Percentiles rank a stretch among this genome's conserved stretches.
phyloP scores from a whole-genome alignment of 306 rosid species.

The Hylodesmum podocarpum region DNA sequence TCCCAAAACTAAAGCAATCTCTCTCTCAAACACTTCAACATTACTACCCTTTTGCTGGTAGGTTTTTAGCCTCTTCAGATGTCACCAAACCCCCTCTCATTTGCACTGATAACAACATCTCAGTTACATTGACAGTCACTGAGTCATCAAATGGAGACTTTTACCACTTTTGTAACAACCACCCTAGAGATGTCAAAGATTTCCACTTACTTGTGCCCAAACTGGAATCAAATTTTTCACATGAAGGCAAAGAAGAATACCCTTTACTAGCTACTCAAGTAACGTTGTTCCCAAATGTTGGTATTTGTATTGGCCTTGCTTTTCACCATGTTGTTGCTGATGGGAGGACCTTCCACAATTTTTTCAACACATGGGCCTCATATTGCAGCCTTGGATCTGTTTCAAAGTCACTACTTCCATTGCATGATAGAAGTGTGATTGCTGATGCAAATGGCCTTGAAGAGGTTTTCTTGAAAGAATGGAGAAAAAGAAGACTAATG shows the following conservation, averaged over 20 bases:
- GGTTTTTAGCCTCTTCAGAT: neutral
- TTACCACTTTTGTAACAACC: slow-evolving; percentile 7
- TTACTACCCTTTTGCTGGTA: slow-evolving; percentile 50
- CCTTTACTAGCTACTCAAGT: slow-evolving; percentile 48
- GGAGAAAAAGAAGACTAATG: slow-evolving; percentile 26
- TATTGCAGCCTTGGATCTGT: slow-evolving; percentile 10
- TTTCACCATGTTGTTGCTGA: slow-evolving; percentile 42
- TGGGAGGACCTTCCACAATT: slow-evolving; percentile 52
- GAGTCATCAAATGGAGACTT: slow-evolving; percentile 46
- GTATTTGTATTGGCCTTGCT: slow-evolving; percentile 49
- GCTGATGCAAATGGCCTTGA: slow-evolving; percentile 33
- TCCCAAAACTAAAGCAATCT: slow-evolving; percentile 52
- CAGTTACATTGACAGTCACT: slow-evolving; percentile 25
- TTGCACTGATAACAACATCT: neutral
- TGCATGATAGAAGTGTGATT: slow-evolving; percentile 37
- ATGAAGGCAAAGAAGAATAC: neutral
- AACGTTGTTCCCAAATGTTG: slow-evolving; percentile 43
- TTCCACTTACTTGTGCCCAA: slow-evolving; percentile 40
- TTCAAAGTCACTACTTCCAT: neutral
- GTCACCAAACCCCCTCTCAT: slow-evolving; percentile 39
- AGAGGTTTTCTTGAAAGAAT: slow-evolving; percentile 44
- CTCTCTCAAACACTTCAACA: slow-evolving; percentile 52
- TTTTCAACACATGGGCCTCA: slow-evolving; percentile 52
- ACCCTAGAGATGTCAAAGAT: slow-evolving; percentile 20
- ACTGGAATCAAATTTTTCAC: neutral